A percentile compares a stretch with the other conserved stretches of the same genome.
Evolutionary conservation across 352 stramenopile genomes (phyloP).

Genomic region (Globisporangium orthogonon): DNA sequence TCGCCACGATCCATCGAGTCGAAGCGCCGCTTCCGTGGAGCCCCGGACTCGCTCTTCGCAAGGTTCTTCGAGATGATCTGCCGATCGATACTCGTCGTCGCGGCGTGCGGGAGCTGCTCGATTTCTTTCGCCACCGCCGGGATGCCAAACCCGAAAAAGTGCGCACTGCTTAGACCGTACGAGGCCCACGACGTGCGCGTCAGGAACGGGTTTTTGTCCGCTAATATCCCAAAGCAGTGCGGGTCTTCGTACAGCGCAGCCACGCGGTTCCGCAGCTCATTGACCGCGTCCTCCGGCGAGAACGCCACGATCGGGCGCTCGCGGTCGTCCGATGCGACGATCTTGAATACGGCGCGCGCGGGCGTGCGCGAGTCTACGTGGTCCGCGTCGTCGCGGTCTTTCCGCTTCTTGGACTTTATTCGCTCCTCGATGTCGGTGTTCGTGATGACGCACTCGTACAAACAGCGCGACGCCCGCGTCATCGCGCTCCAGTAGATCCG

Average conservation of each 20-base stretch:
- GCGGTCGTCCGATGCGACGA: constrained; percentile 65
- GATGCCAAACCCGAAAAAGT: constrained; percentile 82
- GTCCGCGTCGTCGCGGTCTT: not conserved
- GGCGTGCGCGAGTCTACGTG: constrained; percentile 3
- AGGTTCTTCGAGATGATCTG: constrained; percentile 23
- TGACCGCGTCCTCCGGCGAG: constrained; percentile 58
- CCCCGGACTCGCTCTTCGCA: constrained; percentile 4
- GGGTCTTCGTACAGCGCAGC: constrained; percentile 70
- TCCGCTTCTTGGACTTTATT: constrained; percentile 7
- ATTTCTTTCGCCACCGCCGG: constrained; percentile 59
- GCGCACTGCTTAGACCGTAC: constrained; percentile 62
- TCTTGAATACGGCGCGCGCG: constrained; percentile 60
- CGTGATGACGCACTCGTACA: constrained; percentile 91
- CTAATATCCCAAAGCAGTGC: constrained; percentile 23
- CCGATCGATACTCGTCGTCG: constrained; percentile 59
- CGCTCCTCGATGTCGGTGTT: constrained; percentile 67
- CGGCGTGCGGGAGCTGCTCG: constrained; percentile 63
- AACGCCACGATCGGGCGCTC: constrained; percentile 56
- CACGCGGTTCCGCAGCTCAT: constrained; percentile 64
- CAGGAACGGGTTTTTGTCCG: constrained; percentile 61
- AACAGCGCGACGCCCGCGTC: constrained; percentile 46
- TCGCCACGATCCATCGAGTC: constrained; percentile 17
- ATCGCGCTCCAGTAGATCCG: constrained; percentile 91
- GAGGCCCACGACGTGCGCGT: constrained; percentile 75
- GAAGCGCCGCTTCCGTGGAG: constrained; percentile 20